A percentile compares a stretch with the other conserved stretches of the same genome.
Conservation (phyloP, 148 eudicot genomes). For the Oxyria digyna region DNA sequence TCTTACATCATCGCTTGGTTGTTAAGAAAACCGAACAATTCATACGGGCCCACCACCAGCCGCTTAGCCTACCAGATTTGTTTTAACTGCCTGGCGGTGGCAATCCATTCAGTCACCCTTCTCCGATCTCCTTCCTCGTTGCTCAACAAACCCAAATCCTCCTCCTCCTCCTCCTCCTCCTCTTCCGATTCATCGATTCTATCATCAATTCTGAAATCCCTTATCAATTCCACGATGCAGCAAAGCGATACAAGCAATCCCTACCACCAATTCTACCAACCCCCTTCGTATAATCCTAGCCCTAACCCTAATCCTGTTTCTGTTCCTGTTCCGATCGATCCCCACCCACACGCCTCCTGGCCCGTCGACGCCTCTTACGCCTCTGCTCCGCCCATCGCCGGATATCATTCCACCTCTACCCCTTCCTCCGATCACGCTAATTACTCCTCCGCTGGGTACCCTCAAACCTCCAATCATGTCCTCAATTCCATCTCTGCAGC, state of each 20-base stretch:
- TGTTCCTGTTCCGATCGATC: slow-evolving; percentile 16
- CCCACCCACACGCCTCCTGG: slow-evolving; percentile 6
- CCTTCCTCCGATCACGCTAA: slow-evolving; percentile 25
- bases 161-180: too few relatives aligned
- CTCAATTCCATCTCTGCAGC: slow-evolving; percentile 12
- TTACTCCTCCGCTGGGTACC: slow-evolving; percentile 21
- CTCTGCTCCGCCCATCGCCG: slow-evolving; percentile 55
- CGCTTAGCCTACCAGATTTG: neutral
- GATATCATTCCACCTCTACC: slow-evolving; percentile 8
- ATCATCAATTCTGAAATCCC: neutral
- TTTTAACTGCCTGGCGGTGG: neutral
- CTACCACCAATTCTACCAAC: slow-evolving; percentile 16
- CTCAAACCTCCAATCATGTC: slow-evolving; percentile 31
- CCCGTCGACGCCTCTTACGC: slow-evolving; percentile 24
- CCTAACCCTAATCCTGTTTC: too few relatives aligned
- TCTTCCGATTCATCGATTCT: neutral
- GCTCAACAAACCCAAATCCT: neutral
- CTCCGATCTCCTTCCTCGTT: neutral
- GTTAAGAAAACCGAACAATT: neutral
- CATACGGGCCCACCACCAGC: neutral
- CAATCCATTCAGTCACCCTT: neutral
- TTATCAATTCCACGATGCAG: slow-evolving; percentile 19
- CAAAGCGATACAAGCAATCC: slow-evolving; percentile 5
- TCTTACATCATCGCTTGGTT: neutral
- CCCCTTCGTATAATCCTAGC: slow-evolving; percentile 32